phyloP scores from a whole-genome alignment of 768 basidiomycete genomes.

The Cyclocybe cylindracea region DNA sequence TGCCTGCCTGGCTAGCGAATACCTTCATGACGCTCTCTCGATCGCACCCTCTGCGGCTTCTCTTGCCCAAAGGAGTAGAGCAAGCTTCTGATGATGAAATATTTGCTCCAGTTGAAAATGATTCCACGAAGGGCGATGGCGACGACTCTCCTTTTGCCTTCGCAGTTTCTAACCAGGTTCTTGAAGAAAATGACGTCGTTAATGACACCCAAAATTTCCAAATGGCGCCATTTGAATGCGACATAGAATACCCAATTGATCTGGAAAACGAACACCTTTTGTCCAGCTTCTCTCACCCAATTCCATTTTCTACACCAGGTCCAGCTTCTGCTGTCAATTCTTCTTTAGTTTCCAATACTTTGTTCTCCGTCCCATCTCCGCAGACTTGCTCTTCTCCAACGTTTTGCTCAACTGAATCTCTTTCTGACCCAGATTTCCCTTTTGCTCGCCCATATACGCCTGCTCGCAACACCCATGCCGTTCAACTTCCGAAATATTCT shows the following conservation, averaged over 20 bases:
- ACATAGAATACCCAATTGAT: not conserved
- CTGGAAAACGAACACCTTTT: not conserved
- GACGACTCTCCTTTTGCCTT: too few relatives aligned
- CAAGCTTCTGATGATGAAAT: not conserved
- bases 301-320: slow-evolving; percentile 30
- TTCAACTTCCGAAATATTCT: not conserved
- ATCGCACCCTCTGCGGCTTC: slow-evolving; percentile 48
- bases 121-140: too few relatives aligned
- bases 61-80: slow-evolving; percentile 29
- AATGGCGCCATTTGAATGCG: too few relatives aligned
- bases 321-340: slow-evolving; percentile 23
- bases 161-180: too few relatives aligned
- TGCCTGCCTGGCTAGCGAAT: slow-evolving; percentile 59
- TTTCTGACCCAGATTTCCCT: slow-evolving; percentile 1
- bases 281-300: not conserved
- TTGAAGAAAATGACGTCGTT: not conserved
- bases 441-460: slow-evolving; percentile 7
- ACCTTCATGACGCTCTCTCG: slow-evolving; percentile 50
- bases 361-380: slow-evolving; percentile 9
- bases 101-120: too few relatives aligned
- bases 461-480: slow-evolving; percentile 5
- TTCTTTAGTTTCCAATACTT: slow-evolving; percentile 9
- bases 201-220: too few relatives aligned
- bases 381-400: slow-evolving; percentile 20
- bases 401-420: slow-evolving; percentile 9